Conservation (phyloP, 495 filamentous ascomycete species). For the Penicillium desertorum region DNA sequence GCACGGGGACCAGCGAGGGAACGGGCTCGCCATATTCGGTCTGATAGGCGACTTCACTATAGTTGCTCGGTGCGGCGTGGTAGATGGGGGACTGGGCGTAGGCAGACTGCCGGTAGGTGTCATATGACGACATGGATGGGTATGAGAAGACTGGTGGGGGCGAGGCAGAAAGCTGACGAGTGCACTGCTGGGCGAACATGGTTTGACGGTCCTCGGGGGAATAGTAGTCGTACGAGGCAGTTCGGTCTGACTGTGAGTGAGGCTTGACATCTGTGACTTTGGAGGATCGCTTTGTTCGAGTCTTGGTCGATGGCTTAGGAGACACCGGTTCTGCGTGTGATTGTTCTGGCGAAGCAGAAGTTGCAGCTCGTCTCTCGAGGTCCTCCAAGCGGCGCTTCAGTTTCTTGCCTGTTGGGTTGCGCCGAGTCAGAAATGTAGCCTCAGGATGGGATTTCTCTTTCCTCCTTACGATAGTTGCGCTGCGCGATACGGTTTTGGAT, state of each 20-base stretch:
- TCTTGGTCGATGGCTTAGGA: slow-evolving; percentile 48
- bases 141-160: slow-evolving; percentile 76
- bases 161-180: slow-evolving; percentile 65
- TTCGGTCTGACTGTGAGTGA: slow-evolving; percentile 32
- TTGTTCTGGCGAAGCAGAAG: slow-evolving; percentile 70
- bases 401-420: slow-evolving; percentile 78
- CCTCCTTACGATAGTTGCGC: slow-evolving; percentile 89
- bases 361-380: slow-evolving; percentile 87
- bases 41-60: slow-evolving; percentile 58
- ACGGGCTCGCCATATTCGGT: slow-evolving; percentile 62
- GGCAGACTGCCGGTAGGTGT: slow-evolving; percentile 62
- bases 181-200: slow-evolving; percentile 69
- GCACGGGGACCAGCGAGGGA: slow-evolving; percentile 64
- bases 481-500: slow-evolving; percentile 99
- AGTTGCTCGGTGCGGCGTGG: slow-evolving; percentile 57
- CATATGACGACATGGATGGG: slow-evolving; percentile 63
- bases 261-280: slow-evolving; percentile 46
- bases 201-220: slow-evolving; percentile 47
- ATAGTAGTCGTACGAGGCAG: slow-evolving; percentile 40
- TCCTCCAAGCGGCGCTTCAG: slow-evolving; percentile 97
- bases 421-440: neutral
- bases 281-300: slow-evolving; percentile 44
- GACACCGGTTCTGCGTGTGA: slow-evolving; percentile 52
- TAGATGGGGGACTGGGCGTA: slow-evolving; percentile 66
- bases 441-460: neutral